Percentiles rank a stretch among this genome's conserved stretches.
These are phyloP conservation scores for Ascochyta viciae-villosae DNA, from an alignment of 2,329 filamentous ascomycete genomes.

Conservation along the genomic window DNA sequence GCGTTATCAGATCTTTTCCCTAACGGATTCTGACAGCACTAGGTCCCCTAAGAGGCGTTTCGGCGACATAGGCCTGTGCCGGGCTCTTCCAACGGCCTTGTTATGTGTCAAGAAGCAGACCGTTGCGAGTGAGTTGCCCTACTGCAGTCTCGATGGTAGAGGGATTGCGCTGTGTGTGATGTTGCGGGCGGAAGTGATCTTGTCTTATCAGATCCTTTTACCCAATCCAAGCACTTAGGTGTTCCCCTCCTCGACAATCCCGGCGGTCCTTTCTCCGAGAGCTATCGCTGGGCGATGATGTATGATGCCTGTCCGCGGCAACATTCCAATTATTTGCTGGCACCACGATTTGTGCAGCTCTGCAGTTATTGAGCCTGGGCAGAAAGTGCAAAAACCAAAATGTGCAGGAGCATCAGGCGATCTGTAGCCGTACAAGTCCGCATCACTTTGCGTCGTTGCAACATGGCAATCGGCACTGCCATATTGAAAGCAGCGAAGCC, in stretches of 20 bases:
- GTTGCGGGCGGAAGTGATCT: slow-evolving; percentile 34
- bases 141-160: not conserved
- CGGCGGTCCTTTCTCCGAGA: slow-evolving; percentile 23
- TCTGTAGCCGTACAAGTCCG: not conserved
- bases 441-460: not conserved
- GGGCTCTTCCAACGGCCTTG: not conserved
- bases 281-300: slow-evolving; percentile 24
- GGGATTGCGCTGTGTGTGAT: not conserved
- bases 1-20: slow-evolving; percentile 6
- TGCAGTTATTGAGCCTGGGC: not conserved
- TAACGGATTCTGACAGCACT: not conserved
- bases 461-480: slow-evolving; percentile 1
- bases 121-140: no score
- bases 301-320: slow-evolving; percentile 18
- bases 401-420: not conserved
- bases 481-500: slow-evolving; percentile 1
- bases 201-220: slow-evolving; percentile 39
- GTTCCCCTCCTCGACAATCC: slow-evolving; percentile 22
- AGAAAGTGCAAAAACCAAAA: not conserved
- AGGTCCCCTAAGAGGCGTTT: not conserved
- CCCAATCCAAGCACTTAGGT: slow-evolving; percentile 12
- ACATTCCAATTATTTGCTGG: slow-evolving; percentile 10
- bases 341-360: not conserved
- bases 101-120: not conserved
- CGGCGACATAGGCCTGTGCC: not conserved